phyloP scores from a whole-genome alignment of 805 yeast genomes.

The Cyberlindnera mrakii region DNA sequence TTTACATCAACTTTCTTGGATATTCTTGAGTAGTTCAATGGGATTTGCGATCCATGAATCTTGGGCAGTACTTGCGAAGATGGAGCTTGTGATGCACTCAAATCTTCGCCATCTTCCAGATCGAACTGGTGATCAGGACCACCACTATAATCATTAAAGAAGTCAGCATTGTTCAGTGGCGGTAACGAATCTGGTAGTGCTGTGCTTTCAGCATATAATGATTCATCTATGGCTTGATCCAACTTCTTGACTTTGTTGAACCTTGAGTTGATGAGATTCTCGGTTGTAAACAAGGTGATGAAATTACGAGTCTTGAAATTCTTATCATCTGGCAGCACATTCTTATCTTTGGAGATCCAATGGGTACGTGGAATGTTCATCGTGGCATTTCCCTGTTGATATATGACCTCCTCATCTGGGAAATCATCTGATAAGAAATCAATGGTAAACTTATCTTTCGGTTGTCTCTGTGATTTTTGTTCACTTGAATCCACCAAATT shows the following conservation, averaged over 20 bases:
- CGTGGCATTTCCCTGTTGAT: slow-evolving; percentile 24
- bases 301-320: slow-evolving; percentile 67
- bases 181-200: slow-evolving; percentile 16
- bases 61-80: slow-evolving; percentile 18
- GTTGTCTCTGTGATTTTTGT: slow-evolving; percentile 1
- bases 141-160: slow-evolving; percentile 30
- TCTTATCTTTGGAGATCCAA: slow-evolving; percentile 36
- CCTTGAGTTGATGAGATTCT: slow-evolving; percentile 38
- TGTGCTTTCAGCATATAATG: slow-evolving; percentile 62
- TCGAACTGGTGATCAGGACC: slow-evolving; percentile 23
- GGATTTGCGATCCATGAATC: slow-evolving; percentile 23
- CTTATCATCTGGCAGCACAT: slow-evolving; percentile 66
- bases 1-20: slow-evolving; percentile 79
- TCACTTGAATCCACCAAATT: background rate
- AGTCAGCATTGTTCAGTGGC: slow-evolving; percentile 31
- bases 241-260: slow-evolving; percentile 20
- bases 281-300: slow-evolving; percentile 63
- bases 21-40: slow-evolving; percentile 55
- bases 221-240: slow-evolving; percentile 47
- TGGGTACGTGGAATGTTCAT: slow-evolving; percentile 36
- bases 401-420: slow-evolving; percentile 33
- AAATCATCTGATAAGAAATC: slow-evolving; percentile 34
- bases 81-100: slow-evolving; percentile 23
- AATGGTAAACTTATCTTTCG: slow-evolving; percentile 32
- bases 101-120: slow-evolving; percentile 20